Evolutionary conservation across 177 flowering plant genomes (phyloP).

Genomic region (Vitis hybrid): DNA sequence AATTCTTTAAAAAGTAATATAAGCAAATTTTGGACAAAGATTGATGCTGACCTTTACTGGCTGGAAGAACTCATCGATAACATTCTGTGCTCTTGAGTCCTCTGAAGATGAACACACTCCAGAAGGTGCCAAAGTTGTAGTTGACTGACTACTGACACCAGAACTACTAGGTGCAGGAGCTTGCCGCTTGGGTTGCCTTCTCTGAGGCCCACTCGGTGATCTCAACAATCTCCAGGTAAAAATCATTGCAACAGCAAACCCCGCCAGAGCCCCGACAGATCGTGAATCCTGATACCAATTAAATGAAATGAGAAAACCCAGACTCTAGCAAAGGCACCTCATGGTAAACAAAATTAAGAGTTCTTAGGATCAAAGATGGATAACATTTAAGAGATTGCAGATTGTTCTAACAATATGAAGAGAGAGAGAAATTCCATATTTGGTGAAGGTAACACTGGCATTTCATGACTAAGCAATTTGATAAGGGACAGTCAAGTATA

Average conservation of each 20-base stretch:
- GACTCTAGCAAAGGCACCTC: not conserved
- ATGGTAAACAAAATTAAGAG: not conserved
- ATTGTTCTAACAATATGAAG: too few species aligned
- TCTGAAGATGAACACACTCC: constrained; percentile 47
- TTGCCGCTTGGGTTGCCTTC: constrained; percentile 68
- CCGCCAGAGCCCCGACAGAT: constrained; percentile 75
- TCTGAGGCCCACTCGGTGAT: constrained; percentile 53
- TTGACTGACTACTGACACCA: constrained; percentile 36
- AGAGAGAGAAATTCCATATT: too few species aligned
- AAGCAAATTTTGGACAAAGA: constrained; percentile 2
- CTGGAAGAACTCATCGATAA: constrained; percentile 76
- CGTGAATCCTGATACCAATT: constrained; percentile 52
- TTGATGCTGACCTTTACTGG: constrained; percentile 60
- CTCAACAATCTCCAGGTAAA: constrained; percentile 86
- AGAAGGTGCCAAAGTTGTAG: constrained; percentile 26
- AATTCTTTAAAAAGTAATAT: constrained; percentile 15
- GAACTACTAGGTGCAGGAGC: constrained; percentile 47
- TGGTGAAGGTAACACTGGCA: too few species aligned
- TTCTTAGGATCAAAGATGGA: too few species aligned
- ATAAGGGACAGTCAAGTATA: too few species aligned
- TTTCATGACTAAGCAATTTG: too few species aligned
- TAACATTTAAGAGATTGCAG: too few species aligned
- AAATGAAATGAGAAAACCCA: constrained; percentile 13
- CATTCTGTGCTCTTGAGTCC: constrained; percentile 64
- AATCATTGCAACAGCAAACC: constrained; percentile 74